Conservation (phyloP, 2,329 filamentous ascomycete genomes). For the Ploettnerulaceae sp. region DNA sequence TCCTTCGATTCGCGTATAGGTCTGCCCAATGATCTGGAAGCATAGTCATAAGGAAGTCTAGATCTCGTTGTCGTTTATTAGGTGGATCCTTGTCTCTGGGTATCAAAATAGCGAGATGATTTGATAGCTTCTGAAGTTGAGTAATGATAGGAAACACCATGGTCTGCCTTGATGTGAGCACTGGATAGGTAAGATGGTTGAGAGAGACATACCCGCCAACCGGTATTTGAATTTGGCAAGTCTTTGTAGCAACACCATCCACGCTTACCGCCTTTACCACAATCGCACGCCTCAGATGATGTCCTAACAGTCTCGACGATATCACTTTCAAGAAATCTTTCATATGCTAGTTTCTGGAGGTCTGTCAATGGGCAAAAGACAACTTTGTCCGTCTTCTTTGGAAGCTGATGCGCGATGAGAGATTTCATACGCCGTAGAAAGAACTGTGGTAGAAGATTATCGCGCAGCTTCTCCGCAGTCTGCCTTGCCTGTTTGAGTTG, state of each 20-base stretch:
- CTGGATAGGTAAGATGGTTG: conserved; percentile 40
- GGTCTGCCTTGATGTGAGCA: conserved; percentile 39
- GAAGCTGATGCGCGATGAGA: conserved; percentile 84
- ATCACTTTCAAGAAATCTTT: conserved; percentile 71
- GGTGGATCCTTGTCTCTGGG: conserved; percentile 58
- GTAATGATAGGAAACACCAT: conserved; percentile 82
- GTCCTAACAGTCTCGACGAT: conserved; percentile 64
- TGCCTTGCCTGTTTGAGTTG: conserved; percentile 77
- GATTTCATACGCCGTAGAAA: conserved; percentile 92
- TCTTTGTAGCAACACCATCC: conserved; percentile 75
- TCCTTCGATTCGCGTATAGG: conserved; percentile 70
- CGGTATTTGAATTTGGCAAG: conserved; percentile 41
- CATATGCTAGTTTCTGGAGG: conserved; percentile 76
- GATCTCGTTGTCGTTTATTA: conserved; percentile 74
- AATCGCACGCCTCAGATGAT: conserved; percentile 64
- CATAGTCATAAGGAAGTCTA: conserved; percentile 67
- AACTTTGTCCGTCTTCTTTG: conserved; percentile 89
- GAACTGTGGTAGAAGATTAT: conserved; percentile 82
- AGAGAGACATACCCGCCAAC: conserved; percentile 44
- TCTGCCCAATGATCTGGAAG: conserved; percentile 70
- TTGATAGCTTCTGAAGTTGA: conserved; percentile 80
- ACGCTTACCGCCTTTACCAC: conserved; percentile 61
- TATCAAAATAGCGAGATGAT: conserved; percentile 85
- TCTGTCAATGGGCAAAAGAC: conserved; percentile 91
- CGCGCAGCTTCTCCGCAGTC: conserved; percentile 77